Evolutionary conservation across 1,284 basidiomycete genomes (phyloP).

Genomic region (Rhodotorula sp.): DNA sequence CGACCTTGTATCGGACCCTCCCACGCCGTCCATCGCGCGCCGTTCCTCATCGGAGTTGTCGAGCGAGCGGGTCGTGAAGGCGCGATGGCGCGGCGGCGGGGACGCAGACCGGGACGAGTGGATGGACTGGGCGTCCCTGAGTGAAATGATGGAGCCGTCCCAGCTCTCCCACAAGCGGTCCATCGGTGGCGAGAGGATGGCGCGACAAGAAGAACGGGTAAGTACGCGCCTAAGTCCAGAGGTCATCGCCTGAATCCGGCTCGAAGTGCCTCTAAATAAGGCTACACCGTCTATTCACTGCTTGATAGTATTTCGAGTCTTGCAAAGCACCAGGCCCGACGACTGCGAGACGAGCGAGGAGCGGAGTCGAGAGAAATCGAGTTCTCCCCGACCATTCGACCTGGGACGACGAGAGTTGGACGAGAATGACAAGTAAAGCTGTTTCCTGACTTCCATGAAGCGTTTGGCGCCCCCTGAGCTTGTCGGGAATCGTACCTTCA

Average conservation of each 20-base stretch:
- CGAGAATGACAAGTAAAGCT: not conserved
- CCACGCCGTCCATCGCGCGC: not conserved
- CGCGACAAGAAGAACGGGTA: not conserved
- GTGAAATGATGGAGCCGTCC: slow-evolving; percentile 17
- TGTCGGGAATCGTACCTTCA: no score
- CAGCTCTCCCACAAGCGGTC: slow-evolving; percentile 8
- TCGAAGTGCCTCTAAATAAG: no score
- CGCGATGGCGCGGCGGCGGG: not conserved
- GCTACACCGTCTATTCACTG: no score
- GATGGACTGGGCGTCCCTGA: not conserved
- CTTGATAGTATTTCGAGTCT: no score
- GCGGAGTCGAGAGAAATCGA: no score
- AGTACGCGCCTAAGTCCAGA: not conserved
- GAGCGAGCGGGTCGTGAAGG: slow-evolving; percentile 4
- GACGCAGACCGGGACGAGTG: not conserved
- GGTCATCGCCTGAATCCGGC: no score
- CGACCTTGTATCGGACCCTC: not conserved
- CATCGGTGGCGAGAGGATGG: slow-evolving; percentile 4
- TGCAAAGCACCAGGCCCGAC: no score
- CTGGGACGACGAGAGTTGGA: not conserved
- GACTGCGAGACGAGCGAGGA: no score
- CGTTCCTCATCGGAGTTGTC: not conserved
- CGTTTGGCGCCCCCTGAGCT: no score
- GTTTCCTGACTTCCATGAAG: no score
- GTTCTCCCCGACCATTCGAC: not conserved